Evolutionary conservation across 768 basidiomycete genomes (phyloP), one percentile per base, ranked within the genome.

Genomic region (Amanita thiersii): DNA sequence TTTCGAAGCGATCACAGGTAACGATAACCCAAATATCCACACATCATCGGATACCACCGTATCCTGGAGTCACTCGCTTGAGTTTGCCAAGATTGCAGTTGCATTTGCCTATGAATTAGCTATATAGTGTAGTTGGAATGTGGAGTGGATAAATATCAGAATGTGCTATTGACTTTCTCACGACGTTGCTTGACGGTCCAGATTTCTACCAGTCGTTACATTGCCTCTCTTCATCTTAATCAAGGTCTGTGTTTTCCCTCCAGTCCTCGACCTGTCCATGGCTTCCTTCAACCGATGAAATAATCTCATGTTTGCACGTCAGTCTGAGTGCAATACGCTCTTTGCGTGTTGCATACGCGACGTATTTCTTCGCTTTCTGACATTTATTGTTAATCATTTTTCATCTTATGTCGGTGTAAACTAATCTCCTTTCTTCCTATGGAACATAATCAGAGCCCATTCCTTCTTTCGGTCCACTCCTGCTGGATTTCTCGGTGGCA

Each of bases 31-130:
- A 5, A 57, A 56, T 23, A 61, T 67, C 23, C 71, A 72, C 56
- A 59, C 59, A 2, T 39, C 60, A 42, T 60, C 50, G 47, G 74
- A 78, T 48, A 70, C 73, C 26, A 70, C 65, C 9, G 74, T 75
- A 61, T 64, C 65, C 2, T 68, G 66, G 61, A 43, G 55, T 7
- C 73, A 79, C 52, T 73, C 73, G 40, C 57, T 74, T 17, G 72
- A 79, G 55, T 81, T 80, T 50, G 70, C 73, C 18, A 79, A 79
- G 57, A 61, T 81, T 14, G 73, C 65, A 12, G 65, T 78, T 9
- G 76, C 73, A 1, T 79, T 75, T 44, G 72, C 69, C 2, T 66
- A 77, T 47, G 79, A 81, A 53, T 49, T 79, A 47, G 54, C 60
- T n/a, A n/a, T 7, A 28, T 28, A n/a, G 6, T 28, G 26, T 28